Evolutionary conservation across 345 rosid species (phyloP), one percentile per base, ranked within the genome.

Genomic region (Gossypium turneri): DNA sequence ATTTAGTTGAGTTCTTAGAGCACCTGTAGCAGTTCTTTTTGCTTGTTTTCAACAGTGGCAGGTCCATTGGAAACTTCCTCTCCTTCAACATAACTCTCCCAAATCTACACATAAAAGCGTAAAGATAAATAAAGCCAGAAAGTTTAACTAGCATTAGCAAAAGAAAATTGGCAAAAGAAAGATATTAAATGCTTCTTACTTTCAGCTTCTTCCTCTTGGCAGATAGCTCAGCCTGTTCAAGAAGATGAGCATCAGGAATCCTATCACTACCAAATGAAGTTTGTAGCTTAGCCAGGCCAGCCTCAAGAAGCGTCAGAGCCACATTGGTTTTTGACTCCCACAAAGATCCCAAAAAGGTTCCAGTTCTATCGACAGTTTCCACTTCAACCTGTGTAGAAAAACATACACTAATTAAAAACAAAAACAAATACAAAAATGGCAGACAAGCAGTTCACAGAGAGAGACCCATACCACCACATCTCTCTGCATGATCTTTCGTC

Each of bases 31-130:
- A 92, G 87, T 88, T 96, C 99, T 81, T 96, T 96, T 79, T 93
- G 92, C 81, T 85, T 92, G 85, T 81, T 87, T 80, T 93, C 98
- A 73, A 77, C 85, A 24, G 83, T 84, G 51, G 94, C 87, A 58
- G 93, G 59, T 73, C 92, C 92, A 76, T 87, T 88, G 65, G 92
- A 75, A 17, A 84, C 90, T 82, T 88, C 98, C 80, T 92, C 97
- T 77, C 99, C 99, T 88, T 96, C 99, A 63, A 96, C 98, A 84
- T 86, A 96, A 50, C 90, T 94, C 85, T 92, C 98, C 99, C 99
- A 96, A 50, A 93, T 82, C 99, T 96, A 86, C 64, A 80, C 75
- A 74, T 52, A 80, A 62, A 38, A 76, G 38, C 44, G 56, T 44
- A 6, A 48, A 47, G 20, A 47, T 51, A 47, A 44, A 25, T 27